Evolutionary conservation across 2,329 filamentous ascomycete genomes (phyloP).

Genomic region (Beauveria pseudobassiana): DNA sequence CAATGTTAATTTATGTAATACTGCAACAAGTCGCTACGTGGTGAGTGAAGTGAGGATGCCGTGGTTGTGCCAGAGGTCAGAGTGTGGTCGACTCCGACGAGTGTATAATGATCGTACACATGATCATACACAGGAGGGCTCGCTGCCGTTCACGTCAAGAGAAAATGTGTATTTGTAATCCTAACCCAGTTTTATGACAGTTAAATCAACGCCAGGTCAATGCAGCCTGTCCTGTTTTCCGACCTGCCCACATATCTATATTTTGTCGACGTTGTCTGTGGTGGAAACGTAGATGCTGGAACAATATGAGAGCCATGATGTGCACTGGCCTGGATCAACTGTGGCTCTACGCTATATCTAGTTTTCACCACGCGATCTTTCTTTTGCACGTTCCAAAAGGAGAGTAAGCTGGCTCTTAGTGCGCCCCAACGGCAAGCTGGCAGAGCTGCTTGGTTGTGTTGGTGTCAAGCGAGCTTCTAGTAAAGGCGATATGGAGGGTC

Average conservation of each 20-base stretch:
- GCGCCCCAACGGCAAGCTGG: slow-evolving; percentile 43
- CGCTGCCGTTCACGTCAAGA: no score
- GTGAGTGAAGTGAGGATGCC: not conserved
- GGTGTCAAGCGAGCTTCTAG: slow-evolving; percentile 37
- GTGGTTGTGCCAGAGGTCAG: no score
- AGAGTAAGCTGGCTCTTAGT: slow-evolving; percentile 55
- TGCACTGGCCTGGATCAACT: not conserved
- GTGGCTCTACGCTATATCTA: not conserved
- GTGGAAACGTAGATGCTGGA: not conserved
- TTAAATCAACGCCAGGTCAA: not conserved
- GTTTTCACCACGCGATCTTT: slow-evolving; percentile 19
- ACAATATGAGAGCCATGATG: not conserved
- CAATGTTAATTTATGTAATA: slow-evolving; percentile 8
- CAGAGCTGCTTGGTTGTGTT: slow-evolving; percentile 39
- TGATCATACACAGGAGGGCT: no score
- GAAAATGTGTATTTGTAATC: not conserved
- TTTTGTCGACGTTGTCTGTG: not conserved
- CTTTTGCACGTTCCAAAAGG: slow-evolving; percentile 47
- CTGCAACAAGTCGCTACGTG: not conserved
- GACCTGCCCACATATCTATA: not conserved
- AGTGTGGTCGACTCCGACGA: no score
- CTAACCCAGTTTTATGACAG: not conserved
- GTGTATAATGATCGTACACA: not conserved
- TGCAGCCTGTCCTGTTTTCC: not conserved
- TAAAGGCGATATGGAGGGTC: slow-evolving; percentile 17